These are phyloP conservation scores for Zea luxurians DNA, from an alignment of 176 grass and related monocot species.

Conservation along the genomic window DNA sequence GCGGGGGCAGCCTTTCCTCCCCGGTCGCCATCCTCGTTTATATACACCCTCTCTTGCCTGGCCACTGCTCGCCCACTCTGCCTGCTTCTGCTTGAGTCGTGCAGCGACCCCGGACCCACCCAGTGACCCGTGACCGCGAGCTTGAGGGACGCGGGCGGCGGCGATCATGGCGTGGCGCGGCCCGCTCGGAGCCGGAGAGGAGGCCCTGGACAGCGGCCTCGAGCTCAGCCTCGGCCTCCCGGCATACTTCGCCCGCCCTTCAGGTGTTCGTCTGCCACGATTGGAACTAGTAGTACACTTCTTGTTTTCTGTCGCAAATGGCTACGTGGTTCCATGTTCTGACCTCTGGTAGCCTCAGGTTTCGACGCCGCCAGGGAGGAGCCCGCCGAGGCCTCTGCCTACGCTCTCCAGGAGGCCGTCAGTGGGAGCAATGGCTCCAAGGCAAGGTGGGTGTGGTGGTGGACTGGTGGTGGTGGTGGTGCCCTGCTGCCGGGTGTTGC, in stretches of 20 bases:
- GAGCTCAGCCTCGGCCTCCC: constrained; percentile 72
- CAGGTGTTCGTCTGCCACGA: not conserved
- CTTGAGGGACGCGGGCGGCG: not conserved
- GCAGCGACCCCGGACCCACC: too few species aligned
- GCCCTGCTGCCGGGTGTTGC: not conserved
- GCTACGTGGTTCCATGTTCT: not conserved
- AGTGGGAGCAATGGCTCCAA: constrained; percentile 30
- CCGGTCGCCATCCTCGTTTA: constrained; percentile 14
- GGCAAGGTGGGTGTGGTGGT: constrained; percentile 30
- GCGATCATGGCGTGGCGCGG: constrained; percentile 42
- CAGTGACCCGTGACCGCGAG: not conserved
- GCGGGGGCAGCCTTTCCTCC: constrained; percentile 11
- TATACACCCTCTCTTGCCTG: not conserved
- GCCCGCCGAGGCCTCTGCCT: not conserved
- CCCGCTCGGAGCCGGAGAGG: constrained; percentile 34
- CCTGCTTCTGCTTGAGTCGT: not conserved
- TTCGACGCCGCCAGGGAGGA: constrained; percentile 10
- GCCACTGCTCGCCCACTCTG: not conserved
- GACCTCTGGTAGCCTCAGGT: not conserved
- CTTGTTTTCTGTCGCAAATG: not conserved
- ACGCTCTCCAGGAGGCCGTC: not conserved
- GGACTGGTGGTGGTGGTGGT: not conserved
- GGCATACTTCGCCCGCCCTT: constrained; percentile 47
- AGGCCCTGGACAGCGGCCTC: constrained; percentile 63
- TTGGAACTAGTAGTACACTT: not conserved